Percentiles rank a stretch among this genome's conserved stretches.
phyloP scores from a whole-genome alignment of 2,329 filamentous ascomycete species.

The Trichoderma sp. region DNA sequence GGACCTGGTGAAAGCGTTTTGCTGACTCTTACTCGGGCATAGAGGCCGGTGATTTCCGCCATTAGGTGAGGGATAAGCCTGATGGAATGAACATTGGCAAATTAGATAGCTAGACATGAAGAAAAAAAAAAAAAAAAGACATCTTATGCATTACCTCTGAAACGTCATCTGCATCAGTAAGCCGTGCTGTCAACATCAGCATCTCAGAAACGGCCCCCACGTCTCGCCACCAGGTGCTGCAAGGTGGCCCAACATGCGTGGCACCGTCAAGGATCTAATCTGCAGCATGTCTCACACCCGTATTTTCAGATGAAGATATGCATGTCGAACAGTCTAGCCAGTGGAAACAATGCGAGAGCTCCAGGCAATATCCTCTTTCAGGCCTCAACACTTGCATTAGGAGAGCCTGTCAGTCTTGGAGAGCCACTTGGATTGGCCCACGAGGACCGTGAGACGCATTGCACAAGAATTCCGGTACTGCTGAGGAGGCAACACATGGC shows the following conservation, averaged over 20 bases:
- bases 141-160: background rate
- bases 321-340: background rate
- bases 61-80: background rate
- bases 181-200: background rate
- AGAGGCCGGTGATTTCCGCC: background rate
- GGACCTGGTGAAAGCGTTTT: conserved; percentile 19
- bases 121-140: background rate
- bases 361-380: background rate
- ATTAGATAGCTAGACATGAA: background rate
- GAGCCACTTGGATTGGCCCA: conserved; percentile 6
- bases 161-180: background rate
- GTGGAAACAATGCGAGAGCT: background rate
- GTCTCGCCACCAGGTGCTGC: background rate
- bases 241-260: conserved; percentile 14
- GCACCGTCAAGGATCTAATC: background rate
- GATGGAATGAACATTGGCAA: background rate
- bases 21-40: conserved; percentile 16
- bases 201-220: background rate
- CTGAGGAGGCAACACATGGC: background rate
- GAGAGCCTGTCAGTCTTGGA: background rate
- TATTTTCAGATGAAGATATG: background rate
- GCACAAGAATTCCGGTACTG: background rate
- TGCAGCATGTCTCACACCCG: background rate
- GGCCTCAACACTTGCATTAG: conserved; percentile 16
- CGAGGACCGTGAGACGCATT: background rate